Evolutionary conservation across 2,329 filamentous ascomycete genomes (phyloP).

Genomic region (Cordyceps fumosorosea): DNA sequence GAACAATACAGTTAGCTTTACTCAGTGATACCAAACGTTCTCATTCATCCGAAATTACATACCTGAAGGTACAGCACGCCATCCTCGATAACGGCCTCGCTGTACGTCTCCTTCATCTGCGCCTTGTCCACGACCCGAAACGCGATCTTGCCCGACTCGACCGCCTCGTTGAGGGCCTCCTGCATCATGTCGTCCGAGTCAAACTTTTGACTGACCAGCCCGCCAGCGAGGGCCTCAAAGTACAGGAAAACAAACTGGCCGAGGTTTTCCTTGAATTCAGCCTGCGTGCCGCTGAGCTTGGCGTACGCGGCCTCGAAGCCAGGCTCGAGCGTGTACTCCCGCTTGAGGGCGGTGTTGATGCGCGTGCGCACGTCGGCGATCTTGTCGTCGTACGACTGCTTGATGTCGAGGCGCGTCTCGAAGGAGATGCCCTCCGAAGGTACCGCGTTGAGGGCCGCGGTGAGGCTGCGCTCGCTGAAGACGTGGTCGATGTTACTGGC

Average conservation of each 20-base stretch:
- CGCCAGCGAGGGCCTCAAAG: conserved; percentile 36
- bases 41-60: conserved; percentile 15
- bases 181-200: conserved; percentile 41
- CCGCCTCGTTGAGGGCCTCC: conserved; percentile 41
- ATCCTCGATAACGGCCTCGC: conserved; percentile 41
- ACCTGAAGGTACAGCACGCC: conserved; percentile 46
- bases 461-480: conserved; percentile 30
- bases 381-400: conserved; percentile 35
- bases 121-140: conserved; percentile 43
- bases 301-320: conserved; percentile 40
- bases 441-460: conserved; percentile 37
- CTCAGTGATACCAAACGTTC: background rate
- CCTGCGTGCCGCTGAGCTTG: conserved; percentile 28
- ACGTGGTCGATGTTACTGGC: conserved; percentile 39
- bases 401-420: conserved; percentile 35
- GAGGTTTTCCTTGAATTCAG: conserved; percentile 35
- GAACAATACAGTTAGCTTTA: background rate
- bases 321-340: conserved; percentile 39
- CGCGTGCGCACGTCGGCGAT: conserved; percentile 31
- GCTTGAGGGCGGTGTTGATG: conserved; percentile 32
- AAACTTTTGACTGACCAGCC: conserved; percentile 39
- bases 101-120: conserved; percentile 31
- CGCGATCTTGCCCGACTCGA: conserved; percentile 35
- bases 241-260: conserved; percentile 36
- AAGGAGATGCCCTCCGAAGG: conserved; percentile 32